Evolutionary conservation across 805 yeast genomes (phyloP), one percentile per base, ranked within the genome.

Genomic region (Candida palmyrensis): DNA sequence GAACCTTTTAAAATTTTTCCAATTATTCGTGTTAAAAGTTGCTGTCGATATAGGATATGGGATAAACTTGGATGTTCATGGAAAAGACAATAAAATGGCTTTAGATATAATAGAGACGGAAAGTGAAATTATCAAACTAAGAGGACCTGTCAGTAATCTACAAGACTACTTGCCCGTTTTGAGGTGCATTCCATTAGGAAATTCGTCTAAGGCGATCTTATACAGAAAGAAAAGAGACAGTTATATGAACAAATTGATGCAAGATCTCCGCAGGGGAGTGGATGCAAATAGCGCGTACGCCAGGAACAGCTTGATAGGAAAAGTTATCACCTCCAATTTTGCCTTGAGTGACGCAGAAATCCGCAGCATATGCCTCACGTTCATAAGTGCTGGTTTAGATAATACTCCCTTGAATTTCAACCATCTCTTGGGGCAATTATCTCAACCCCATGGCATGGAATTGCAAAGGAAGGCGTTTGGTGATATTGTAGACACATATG

Each of bases 331-430:
- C n/a, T 21, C 14, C 13, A 39, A 48, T 17, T 29, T 8, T 17
- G 31, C 19, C 11, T 6, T 18, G 43, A 53, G 56, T 6, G 46
- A 41, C 2, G 53, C 53, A 6, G 85, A 80, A 45, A 48, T 77
- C 30, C 62, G 63, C 28, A 74, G 84, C 28, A 66, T 79, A 5
- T 82, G 89, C 47, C 58, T 82, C 25, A 79, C 89, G 0, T 75
- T 82, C 81, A 79, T 82, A 0, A 79, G 87, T 43, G 92, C 89
- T 6, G 92, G 92, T 0, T 57, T 82, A 16, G 90, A 82, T 48
- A 82, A 83, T 41, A 73, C 80, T 1, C 79, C 87, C 0, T 61
- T 81, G 20, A 80, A 75, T 29, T 60, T 82, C 31, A 71, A 73
- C 40, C 77, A 80, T 40, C 63, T 79, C 6, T 48, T 80, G 42